Evolutionary conservation across 2,329 filamentous ascomycete species (phyloP), one percentile per base, ranked within the genome.

Genomic region (Aspergillus fischeri): DNA sequence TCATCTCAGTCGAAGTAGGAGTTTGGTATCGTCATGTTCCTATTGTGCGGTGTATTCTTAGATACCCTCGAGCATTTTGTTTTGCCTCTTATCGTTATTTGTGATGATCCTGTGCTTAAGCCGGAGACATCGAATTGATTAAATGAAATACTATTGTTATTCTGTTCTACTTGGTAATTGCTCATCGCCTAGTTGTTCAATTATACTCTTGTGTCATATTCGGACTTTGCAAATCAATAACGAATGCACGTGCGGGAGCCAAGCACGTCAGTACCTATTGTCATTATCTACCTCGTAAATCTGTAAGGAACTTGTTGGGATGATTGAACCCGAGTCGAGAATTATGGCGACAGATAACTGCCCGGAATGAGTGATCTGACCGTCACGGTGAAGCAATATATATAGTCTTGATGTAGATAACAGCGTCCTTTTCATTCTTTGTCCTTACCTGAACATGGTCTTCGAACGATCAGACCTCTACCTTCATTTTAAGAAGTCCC

Each of bases 61-160:
- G 67, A 72, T 67, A 66, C 64, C 69, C 70, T 63, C 58, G 51
- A 56, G 51, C 56, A 60, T 60, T 61, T 53, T 56, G 54, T 53
- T 57, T 42, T 52, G n/a, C 41, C 29, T 25, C 6, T 21, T 51
- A 21, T 7, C 24, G 7, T 38, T 47, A 21, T n/a, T 24, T 29
- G 4, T 50, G 9, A 38, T 29, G 20, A 3, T 27, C 3, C 10
- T 47, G 44, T 47, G 20, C 21, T 10, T 47, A 7, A 47, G 14
- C 21, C 44, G 1, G 24, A 14, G 9, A 3, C 8, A 11, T 25
- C n/a, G 17, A 3, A 17, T 7, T 8, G 21, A 27, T 27, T 8
- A 45, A 45, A 45, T 10, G 20, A 45, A 24, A 9, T 21, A 20
- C 7, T 38, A 38, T 6, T 38, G 14, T 38, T 38, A 17, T 38